phyloP scores from a whole-genome alignment of 495 filamentous ascomycete genomes.

The Penicillium longicatenatum region DNA sequence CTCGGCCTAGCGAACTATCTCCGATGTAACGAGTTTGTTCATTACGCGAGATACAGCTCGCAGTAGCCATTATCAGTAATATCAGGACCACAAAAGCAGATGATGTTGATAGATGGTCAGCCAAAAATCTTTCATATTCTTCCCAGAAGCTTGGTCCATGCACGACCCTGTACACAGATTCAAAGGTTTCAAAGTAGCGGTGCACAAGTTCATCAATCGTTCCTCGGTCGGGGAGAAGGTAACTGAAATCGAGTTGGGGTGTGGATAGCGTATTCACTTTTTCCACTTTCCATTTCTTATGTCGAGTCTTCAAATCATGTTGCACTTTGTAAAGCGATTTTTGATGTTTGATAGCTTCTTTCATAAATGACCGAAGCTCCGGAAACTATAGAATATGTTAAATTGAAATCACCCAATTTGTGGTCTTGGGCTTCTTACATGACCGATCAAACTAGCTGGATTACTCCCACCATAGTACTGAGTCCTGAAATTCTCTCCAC shows the following conservation, averaged over 20 bases:
- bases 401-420: conserved; percentile 9
- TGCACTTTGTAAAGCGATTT: conserved; percentile 29
- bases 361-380: conserved; percentile 41
- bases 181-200: conserved; percentile 50
- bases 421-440: conserved; percentile 26
- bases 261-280: conserved; percentile 19
- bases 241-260: conserved; percentile 20
- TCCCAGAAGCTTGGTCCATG: conserved; percentile 51
- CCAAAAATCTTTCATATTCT: conserved; percentile 49
- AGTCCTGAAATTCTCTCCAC: conserved; percentile 44
- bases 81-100: conserved; percentile 33
- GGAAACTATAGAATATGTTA: conserved; percentile 31
- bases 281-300: conserved; percentile 29
- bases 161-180: conserved; percentile 51
- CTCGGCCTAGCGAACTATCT: conserved; percentile 36
- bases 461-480: conserved; percentile 48
- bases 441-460: conserved; percentile 34
- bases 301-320: conserved; percentile 33
- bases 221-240: conserved; percentile 38
- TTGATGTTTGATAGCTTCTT: conserved; percentile 37
- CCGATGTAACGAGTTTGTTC: conserved; percentile 43
- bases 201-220: conserved; percentile 44
- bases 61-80: conserved; percentile 37
- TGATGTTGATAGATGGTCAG: conserved; percentile 28
- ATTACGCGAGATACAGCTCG: conserved; percentile 33